phyloP scores from a whole-genome alignment of 139 green algal genomes.

The Picochlorum costavermella region DNA sequence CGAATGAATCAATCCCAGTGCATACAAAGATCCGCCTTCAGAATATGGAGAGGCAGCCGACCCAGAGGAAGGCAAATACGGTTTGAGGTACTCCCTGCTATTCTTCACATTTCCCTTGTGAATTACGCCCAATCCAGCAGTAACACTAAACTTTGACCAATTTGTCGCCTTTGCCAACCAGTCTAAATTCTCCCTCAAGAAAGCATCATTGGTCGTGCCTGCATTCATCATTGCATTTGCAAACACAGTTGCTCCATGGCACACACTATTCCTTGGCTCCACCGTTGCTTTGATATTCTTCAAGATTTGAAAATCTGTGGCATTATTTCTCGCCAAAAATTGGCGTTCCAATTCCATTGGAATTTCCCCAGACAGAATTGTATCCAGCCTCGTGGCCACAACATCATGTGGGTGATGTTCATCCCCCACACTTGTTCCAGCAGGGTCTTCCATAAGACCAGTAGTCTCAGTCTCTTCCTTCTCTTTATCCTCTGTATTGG shows the following conservation, averaged over 20 bases:
- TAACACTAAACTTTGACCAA: conserved; percentile 98
- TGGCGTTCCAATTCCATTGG: conserved; percentile 86
- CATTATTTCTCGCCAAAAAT: conserved; percentile 86
- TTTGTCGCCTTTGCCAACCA: conserved; percentile 95
- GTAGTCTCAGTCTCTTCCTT: conserved; percentile 28
- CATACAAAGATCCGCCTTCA: conserved; percentile 94
- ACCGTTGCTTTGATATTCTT: conserved; percentile 83
- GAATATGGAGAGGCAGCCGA: conserved; percentile 49
- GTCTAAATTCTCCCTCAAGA: conserved; percentile 93
- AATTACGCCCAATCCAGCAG: conserved; percentile 93
- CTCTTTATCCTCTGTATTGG: conserved; percentile 10
- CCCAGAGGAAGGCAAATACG: conserved; percentile 79
- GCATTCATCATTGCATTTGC: conserved; percentile 93
- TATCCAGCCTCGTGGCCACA: not conserved
- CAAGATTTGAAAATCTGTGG: conserved; percentile 74
- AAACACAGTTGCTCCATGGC: conserved; percentile 85
- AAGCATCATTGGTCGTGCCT: conserved; percentile 92
- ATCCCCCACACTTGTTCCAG: conserved; percentile 10
- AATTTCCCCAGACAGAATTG: conserved; percentile 72
- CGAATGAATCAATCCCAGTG: conserved; percentile 92
- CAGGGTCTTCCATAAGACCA: conserved; percentile 6
- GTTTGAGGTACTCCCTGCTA: conserved; percentile 71
- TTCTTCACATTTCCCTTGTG: conserved; percentile 84
- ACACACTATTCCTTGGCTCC: conserved; percentile 68
- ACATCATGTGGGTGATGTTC: not conserved